A percentile compares a stretch with the other conserved stretches of the same genome.
phyloP scores from a whole-genome alignment of 352 stramenopile species.

The Pythium periplocum region DNA sequence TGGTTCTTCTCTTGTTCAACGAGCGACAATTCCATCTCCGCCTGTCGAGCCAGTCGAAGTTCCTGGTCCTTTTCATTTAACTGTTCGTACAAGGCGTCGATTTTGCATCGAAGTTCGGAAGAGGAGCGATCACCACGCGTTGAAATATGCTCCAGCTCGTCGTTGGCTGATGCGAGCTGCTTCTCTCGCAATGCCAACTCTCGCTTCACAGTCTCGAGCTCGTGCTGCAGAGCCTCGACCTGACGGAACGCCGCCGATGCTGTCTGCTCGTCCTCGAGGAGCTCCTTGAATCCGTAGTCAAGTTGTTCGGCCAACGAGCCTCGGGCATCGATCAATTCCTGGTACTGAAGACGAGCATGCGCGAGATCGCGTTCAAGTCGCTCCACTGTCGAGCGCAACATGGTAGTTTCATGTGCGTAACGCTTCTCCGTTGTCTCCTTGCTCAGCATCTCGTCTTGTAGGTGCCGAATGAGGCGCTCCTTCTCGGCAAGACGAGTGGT shows the following conservation, averaged over 20 bases:
- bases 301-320: constrained; percentile 51
- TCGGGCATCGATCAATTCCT: constrained; percentile 47
- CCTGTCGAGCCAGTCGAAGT: constrained; percentile 1
- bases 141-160: constrained; percentile 32
- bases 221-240: constrained; percentile 35
- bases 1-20: constrained; percentile 17
- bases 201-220: constrained; percentile 39
- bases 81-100: constrained; percentile 53
- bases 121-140: constrained; percentile 20
- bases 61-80: constrained; percentile 42
- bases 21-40: constrained; percentile 8
- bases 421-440: constrained; percentile 39
- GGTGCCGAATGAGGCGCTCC: constrained; percentile 27
- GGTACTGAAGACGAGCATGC: constrained; percentile 36
- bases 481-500: constrained; percentile 37
- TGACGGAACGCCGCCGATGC: constrained; percentile 35
- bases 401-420: constrained; percentile 27
- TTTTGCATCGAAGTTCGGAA: constrained; percentile 32
- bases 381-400: constrained; percentile 34
- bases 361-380: constrained; percentile 34
- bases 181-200: constrained; percentile 21
- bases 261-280: constrained; percentile 59
- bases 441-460: constrained; percentile 36
- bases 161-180: constrained; percentile 19
- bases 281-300: constrained; percentile 62